Evolutionary conservation across 345 rosid genomes (phyloP), one percentile per base, ranked within the genome.

Genomic region (Hibiscus trionum): DNA sequence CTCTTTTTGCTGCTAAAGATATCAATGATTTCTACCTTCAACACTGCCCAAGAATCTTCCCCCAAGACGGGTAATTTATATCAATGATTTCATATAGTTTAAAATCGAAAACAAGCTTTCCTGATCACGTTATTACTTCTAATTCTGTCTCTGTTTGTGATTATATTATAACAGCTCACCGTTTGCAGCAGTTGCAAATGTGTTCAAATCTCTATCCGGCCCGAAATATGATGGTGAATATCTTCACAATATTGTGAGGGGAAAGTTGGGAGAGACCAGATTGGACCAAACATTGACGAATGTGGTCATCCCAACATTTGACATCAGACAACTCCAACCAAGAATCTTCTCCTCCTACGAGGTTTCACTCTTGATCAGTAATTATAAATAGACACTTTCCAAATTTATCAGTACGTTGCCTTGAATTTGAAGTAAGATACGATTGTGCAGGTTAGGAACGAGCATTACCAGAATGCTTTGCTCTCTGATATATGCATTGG

Each of bases 251-350:
- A 21, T 80, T 26, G 67, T 82, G 1, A 79, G 39, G 81, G 86
- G 84, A 17, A 81, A 62, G 62, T 72, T 88, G 11, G 85, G 88
- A 7, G 74, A 77, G 1, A 58, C 35, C 5, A 58, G 73, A 31
- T 9, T 86, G 65, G 71, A 72, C 14, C 67, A 79, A 53, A 66
- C 88, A 7, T 70, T 85, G 58, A 74, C 89, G 5, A 75, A 82
- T 9, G 79, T 82, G 14, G 82, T 85, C 1, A 87, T 87, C 42
- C 86, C 88, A 15, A 73, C 89, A 4, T 85, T 87, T 70, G 86
- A 84, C 75, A 79, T 86, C 75, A 78, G 73, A 55, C 16, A 46
- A 6, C 83, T 86, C 46, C 85, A 84, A 63, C 90, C 90, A 0
- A 55, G 60, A 24, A 72, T 86, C 81, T 86, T 86, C 75, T 81